These are phyloP conservation scores for Helicocarpus griseus DNA, from an alignment of 2,329 filamentous ascomycete genomes.

Conservation along the genomic window DNA sequence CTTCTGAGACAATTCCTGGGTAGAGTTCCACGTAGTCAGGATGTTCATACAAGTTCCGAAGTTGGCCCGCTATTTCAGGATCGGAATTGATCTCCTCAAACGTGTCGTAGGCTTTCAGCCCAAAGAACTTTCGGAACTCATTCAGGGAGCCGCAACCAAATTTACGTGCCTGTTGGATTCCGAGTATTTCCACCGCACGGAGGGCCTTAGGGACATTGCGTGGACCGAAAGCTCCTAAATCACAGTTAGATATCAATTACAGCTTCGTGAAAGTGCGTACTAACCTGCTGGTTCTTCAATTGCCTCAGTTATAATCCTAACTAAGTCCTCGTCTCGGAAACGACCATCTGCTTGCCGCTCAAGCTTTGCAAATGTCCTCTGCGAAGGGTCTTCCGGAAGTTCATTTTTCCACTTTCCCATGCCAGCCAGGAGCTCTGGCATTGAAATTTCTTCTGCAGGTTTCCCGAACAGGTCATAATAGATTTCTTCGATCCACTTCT, in stretches of 20 bases:
- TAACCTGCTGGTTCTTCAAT: slow-evolving; percentile 63
- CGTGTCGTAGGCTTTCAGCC: slow-evolving; percentile 45
- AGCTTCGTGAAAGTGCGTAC: slow-evolving; percentile 22
- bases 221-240: slow-evolving; percentile 42
- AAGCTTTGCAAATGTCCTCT: slow-evolving; percentile 54
- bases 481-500: slow-evolving; percentile 60
- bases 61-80: slow-evolving; percentile 44
- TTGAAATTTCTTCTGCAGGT: slow-evolving; percentile 11
- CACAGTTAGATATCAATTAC: background rate
- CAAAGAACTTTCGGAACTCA: slow-evolving; percentile 56
- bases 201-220: slow-evolving; percentile 64
- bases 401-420: slow-evolving; percentile 48
- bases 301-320: slow-evolving; percentile 51
- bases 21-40: slow-evolving; percentile 62
- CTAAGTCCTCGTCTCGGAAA: slow-evolving; percentile 61
- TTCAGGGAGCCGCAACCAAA: slow-evolving; percentile 45
- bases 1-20: slow-evolving; percentile 49
- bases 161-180: slow-evolving; percentile 64
- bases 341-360: slow-evolving; percentile 50
- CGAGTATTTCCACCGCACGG: slow-evolving; percentile 66
- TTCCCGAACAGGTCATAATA: slow-evolving; percentile 32
- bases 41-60: slow-evolving; percentile 52
- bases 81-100: slow-evolving; percentile 53
- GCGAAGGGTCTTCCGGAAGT: slow-evolving; percentile 50
- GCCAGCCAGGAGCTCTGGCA: slow-evolving; percentile 31